These are phyloP conservation scores for Fraxinus cuspidata DNA, from an alignment of 257 asterid species.

Conservation along the genomic window DNA sequence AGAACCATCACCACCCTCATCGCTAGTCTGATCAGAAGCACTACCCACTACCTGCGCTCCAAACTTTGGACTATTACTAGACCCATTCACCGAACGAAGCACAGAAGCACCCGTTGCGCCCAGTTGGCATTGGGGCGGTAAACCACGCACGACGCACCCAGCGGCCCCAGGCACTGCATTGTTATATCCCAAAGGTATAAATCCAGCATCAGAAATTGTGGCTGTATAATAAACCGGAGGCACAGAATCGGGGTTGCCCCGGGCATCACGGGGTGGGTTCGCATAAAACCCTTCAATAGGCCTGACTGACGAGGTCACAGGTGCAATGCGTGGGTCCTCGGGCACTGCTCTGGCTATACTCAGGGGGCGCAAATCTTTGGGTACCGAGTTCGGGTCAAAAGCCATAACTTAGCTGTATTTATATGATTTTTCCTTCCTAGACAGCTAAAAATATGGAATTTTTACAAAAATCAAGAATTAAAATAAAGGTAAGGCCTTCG, in stretches of 20 bases:
- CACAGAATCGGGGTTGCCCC: constrained; percentile 49
- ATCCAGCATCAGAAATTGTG: constrained; percentile 51
- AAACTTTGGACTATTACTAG: constrained; percentile 27
- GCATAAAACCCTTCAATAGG: constrained; percentile 65
- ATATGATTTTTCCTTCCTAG: background rate
- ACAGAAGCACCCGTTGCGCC: constrained; percentile 37
- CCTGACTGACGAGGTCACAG: constrained; percentile 58
- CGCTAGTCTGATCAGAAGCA: constrained; percentile 66
- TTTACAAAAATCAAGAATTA: constrained; percentile 20
- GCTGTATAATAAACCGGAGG: constrained; percentile 66
- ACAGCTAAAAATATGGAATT: constrained; percentile 23
- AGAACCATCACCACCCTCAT: constrained; percentile 73
- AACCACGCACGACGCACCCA: constrained; percentile 66
- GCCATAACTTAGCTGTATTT: constrained; percentile 50
- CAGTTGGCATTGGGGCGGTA: constrained; percentile 44
- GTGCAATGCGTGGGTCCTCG: constrained; percentile 70
- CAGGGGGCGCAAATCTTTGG: constrained; percentile 75
- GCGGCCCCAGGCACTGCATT: constrained; percentile 53
- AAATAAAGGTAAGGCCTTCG: constrained; percentile 7
- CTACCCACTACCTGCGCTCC: constrained; percentile 38
- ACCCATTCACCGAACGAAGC: constrained; percentile 44
- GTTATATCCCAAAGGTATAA: constrained; percentile 51
- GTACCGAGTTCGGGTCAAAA: constrained; percentile 71
- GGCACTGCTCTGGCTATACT: constrained; percentile 51
- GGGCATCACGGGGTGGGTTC: constrained; percentile 43